phyloP scores from a whole-genome alignment of 1,139 yeast species.

The Debaryomyces robertsiae region DNA sequence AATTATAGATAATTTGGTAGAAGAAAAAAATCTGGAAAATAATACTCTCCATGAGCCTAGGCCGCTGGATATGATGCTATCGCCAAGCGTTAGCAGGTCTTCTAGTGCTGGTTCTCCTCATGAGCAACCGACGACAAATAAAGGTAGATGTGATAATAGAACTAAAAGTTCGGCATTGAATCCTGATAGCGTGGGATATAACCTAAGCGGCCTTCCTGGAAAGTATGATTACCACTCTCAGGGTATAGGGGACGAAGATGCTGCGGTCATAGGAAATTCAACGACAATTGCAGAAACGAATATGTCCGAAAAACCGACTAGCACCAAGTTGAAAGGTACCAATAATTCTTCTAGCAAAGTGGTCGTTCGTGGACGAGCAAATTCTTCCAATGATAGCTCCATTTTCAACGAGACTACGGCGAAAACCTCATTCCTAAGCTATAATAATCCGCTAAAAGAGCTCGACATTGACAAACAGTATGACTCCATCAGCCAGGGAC shows the following conservation, averaged over 20 bases:
- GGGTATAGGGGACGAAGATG: neutral
- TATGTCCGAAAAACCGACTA: neutral
- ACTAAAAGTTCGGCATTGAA: no score
- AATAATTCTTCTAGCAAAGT: neutral
- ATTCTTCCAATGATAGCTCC: neutral
- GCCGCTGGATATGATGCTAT: no score
- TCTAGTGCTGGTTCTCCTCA: no score
- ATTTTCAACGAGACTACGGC: slow-evolving; percentile 9
- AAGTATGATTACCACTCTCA: no score
- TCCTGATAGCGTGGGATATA: no score
- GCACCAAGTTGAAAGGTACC: neutral
- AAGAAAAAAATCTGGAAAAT: no score
- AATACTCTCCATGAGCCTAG: no score
- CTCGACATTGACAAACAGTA: slow-evolving; percentile 3
- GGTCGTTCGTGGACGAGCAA: neutral
- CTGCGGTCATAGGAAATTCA: neutral
- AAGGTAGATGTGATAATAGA: no score
- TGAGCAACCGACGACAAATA: no score
- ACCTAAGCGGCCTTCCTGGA: no score
- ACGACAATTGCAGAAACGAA: neutral
- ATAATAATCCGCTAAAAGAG: neutral
- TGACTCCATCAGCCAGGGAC: slow-evolving; percentile 12
- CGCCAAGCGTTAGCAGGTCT: no score
- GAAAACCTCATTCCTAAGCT: slow-evolving; percentile 10
- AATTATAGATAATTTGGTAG: neutral